Conservation (phyloP, 2,329 filamentous ascomycete species). For the Fusarium sp. region DNA sequence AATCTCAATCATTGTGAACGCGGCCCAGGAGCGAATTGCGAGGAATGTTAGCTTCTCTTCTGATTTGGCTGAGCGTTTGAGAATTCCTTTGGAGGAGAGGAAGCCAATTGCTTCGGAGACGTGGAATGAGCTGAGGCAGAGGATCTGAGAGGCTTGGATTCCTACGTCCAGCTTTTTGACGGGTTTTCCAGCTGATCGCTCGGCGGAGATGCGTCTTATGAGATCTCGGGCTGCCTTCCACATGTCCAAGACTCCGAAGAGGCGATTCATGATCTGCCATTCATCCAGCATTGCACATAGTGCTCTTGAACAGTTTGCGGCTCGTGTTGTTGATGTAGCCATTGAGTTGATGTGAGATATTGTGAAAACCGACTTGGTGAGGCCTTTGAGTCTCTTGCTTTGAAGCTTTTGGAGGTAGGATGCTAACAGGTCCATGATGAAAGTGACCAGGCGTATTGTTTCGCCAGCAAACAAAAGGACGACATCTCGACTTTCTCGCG, state of each 20-base stretch:
- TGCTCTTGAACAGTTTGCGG: background rate
- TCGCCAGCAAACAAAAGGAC: background rate
- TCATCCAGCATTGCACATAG: background rate
- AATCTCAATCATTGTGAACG: slow-evolving; percentile 1
- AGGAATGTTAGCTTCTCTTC: background rate
- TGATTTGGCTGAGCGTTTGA: background rate
- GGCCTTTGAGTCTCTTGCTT: background rate
- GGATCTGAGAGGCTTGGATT: background rate
- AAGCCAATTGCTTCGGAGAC: background rate
- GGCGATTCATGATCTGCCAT: slow-evolving; percentile 14
- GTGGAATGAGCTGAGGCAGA: slow-evolving; percentile 3
- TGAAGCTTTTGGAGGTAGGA: background rate
- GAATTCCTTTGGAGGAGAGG: background rate
- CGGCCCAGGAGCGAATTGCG: slow-evolving; percentile 4
- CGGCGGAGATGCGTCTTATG: background rate
- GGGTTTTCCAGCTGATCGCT: fast-evolving
- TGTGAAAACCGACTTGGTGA: background rate
- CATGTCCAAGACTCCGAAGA: background rate
- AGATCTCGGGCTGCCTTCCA: background rate
- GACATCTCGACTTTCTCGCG: background rate
- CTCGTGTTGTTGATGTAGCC: background rate
- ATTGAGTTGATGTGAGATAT: background rate
- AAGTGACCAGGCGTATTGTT: background rate
- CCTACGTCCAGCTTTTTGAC: fast-evolving
- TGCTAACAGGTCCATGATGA: background rate